Evolutionary conservation across 805 yeast genomes (phyloP), one percentile per base, ranked within the genome.

Genomic region (Kodamaea jinghongensis): DNA sequence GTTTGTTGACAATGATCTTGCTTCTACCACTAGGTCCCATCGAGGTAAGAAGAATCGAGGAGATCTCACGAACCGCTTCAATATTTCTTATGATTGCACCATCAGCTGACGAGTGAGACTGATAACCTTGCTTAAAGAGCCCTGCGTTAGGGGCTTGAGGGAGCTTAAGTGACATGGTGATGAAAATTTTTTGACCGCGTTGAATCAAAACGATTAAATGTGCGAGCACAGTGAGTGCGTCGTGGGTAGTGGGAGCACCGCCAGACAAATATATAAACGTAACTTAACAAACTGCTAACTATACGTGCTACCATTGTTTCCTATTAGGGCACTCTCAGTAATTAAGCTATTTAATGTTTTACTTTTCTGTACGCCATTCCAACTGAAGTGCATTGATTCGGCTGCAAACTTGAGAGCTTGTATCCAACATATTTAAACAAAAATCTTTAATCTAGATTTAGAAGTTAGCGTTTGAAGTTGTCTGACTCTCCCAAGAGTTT

Each of bases 11-110:
- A 52, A 93, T 84, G 61, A 93, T 88, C 75, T 93, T 93, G 65
- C 90, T 93, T 57, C 96, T 78, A 38, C 99, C 99, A 65, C 95
- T 86, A 45, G 99, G 99, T 5, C 99, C 99, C 71, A 93, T 85
- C 9, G 96, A 88, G 2, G 97, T 89, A 43, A 90, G 76, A 46
- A 95, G 88, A 79, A 91, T 89, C 39, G 82, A 78, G 46, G 96
- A 79, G 64, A 93, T 85, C 63, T 93, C 98, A 54, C 96, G 79
- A 45, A 93, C 88, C 2, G 99, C 99, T 54, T 85, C 86, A 54
- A 93, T 89, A 60, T 95, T 93, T 57, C 96, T 80, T 54, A 78
- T 77, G 43, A 91, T 86, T 36, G 96, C 98, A 38, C 99, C 99
- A 67, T 93, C 99, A 22, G 88, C 89, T 60, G 83, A 83, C 33